Percentiles rank a stretch among this genome's conserved stretches.
Conservation (phyloP, 169 alveolate species). For the Plasmodium yoelii region DNA sequence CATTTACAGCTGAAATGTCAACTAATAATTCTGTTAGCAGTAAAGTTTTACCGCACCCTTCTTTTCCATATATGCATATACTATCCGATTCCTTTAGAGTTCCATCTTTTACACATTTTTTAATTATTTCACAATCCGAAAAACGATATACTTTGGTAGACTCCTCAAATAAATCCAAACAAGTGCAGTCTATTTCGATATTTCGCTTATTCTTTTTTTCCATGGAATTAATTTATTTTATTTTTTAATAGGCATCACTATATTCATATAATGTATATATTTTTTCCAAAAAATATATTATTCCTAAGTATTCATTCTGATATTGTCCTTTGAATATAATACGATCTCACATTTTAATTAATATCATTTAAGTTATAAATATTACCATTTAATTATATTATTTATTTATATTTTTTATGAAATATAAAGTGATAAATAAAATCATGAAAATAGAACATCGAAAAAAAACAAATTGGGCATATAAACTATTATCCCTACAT, state of each 20-base stretch:
- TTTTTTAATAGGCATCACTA: not conserved
- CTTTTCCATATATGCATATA: conserved; percentile 74
- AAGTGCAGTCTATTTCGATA: conserved; percentile 58
- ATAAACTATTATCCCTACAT: no score
- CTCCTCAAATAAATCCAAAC: conserved; percentile 59
- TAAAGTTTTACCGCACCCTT: conserved; percentile 64
- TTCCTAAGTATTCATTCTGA: no score
- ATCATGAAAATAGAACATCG: no score
- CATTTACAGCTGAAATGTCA: conserved; percentile 72
- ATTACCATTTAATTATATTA: no score
- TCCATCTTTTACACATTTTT: conserved; percentile 57
- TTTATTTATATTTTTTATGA: no score
- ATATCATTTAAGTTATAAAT: no score
- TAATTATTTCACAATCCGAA: conserved; percentile 49
- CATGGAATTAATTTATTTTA: conserved; percentile 22
- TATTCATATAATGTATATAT: not conserved
- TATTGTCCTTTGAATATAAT: no score
- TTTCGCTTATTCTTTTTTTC: conserved; percentile 25
- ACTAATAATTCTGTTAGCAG: conserved; percentile 57
- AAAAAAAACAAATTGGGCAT: no score
- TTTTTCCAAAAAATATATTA: no score
- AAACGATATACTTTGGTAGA: conserved; percentile 16
- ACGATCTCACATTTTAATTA: no score
- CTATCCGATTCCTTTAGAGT: conserved; percentile 51
- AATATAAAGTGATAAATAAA: no score